Conservation (phyloP, 306 rosid genomes). For the Geum urbanum region DNA sequence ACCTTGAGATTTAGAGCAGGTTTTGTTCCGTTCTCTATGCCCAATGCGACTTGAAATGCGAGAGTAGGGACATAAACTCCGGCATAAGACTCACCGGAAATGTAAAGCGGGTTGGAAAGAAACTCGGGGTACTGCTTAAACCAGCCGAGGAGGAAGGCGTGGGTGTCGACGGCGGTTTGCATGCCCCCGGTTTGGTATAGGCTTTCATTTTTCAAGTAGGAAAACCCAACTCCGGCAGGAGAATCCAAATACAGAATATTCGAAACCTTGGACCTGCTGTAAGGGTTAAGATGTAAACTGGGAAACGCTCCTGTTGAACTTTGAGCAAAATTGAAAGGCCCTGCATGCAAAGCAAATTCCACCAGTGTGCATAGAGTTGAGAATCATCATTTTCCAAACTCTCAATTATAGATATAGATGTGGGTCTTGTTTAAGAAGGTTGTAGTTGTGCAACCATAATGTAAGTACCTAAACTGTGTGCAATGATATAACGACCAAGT, state of each 20-base stretch:
- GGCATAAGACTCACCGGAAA: constrained; percentile 77
- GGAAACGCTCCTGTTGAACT: constrained; percentile 39
- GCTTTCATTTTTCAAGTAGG: constrained; percentile 30
- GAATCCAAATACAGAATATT: constrained; percentile 52
- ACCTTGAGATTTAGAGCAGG: constrained; percentile 61
- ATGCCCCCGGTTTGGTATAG: constrained; percentile 40
- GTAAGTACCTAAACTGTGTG: too few relatives aligned
- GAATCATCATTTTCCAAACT: too few relatives aligned
- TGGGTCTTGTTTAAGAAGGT: too few relatives aligned
- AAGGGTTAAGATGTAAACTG: constrained; percentile 42
- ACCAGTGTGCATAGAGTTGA: too few relatives aligned
- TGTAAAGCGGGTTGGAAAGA: constrained; percentile 55
- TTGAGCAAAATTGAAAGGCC: constrained; percentile 48
- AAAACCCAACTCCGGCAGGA: constrained; percentile 51
- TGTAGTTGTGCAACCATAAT: too few relatives aligned
- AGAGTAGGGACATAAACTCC: constrained; percentile 82
- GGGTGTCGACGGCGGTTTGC: constrained; percentile 46
- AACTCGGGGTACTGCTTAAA: constrained; percentile 66
- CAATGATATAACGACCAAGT: too few relatives aligned
- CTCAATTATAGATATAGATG: too few relatives aligned
- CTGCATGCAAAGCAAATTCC: constrained; percentile 14
- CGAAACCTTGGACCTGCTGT: constrained; percentile 61
- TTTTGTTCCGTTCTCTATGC: constrained; percentile 36
- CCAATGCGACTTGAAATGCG: constrained; percentile 51
- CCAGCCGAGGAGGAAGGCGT: constrained; percentile 58